These are phyloP conservation scores for Paracorniculantispora psalliotae DNA, from an alignment of 2,329 filamentous ascomycete genomes.

Conservation along the genomic window DNA sequence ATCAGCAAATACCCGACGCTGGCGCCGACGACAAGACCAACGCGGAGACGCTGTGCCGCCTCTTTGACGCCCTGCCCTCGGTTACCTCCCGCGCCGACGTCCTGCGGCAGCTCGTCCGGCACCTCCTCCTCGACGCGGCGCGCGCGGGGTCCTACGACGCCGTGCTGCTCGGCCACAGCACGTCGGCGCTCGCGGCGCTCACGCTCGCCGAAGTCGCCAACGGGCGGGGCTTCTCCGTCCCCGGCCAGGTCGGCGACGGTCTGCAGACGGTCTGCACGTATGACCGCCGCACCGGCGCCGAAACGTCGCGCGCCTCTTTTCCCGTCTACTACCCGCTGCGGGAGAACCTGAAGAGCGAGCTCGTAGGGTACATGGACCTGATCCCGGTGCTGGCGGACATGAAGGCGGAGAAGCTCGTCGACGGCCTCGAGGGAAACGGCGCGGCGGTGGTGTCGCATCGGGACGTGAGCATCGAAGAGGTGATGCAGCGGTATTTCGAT, in stretches of 20 bases:
- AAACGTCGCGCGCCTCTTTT: slow-evolving; percentile 23
- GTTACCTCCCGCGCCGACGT: slow-evolving; percentile 74
- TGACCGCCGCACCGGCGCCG: slow-evolving; percentile 20
- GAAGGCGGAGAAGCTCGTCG: slow-evolving; percentile 33
- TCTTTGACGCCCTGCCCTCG: slow-evolving; percentile 61
- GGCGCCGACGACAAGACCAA: slow-evolving; percentile 21
- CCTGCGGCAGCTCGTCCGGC: slow-evolving; percentile 62
- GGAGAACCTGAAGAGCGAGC: slow-evolving; percentile 78
- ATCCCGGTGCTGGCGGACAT: slow-evolving; percentile 48
- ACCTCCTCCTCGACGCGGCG: slow-evolving; percentile 65
- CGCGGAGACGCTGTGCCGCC: slow-evolving; percentile 42
- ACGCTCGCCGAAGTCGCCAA: slow-evolving; percentile 86
- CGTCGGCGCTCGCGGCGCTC: slow-evolving; percentile 80
- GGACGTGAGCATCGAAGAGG: slow-evolving; percentile 81
- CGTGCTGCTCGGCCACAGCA: slow-evolving; percentile 79
- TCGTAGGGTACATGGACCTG: slow-evolving; percentile 60
- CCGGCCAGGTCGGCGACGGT: slow-evolving; percentile 78
- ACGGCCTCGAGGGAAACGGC: slow-evolving; percentile 23
- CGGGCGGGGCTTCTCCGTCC: slow-evolving; percentile 77
- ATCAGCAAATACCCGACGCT: slow-evolving; percentile 10
- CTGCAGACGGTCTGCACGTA: slow-evolving; percentile 34
- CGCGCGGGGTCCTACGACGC: slow-evolving; percentile 57
- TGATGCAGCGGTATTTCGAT: slow-evolving; percentile 85
- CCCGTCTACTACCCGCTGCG: slow-evolving; percentile 73
- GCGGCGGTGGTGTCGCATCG: slow-evolving; percentile 57